Base-by-base conservation (phyloP, 164 flowering plant species). In the Annona cherimola region DNA sequence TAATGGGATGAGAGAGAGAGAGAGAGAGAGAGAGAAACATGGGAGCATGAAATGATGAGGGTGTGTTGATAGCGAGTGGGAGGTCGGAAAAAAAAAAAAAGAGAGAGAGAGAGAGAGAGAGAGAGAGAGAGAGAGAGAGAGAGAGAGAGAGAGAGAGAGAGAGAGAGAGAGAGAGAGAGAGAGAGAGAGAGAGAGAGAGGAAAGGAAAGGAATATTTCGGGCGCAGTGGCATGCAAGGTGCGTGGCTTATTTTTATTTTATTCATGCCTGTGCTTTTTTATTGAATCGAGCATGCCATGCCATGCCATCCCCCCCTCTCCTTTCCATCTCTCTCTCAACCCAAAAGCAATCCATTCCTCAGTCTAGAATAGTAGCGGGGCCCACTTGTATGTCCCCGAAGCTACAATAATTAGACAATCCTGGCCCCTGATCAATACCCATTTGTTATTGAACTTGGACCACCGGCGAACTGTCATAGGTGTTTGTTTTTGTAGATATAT, bases 151-250 rank as follows among this genome's bases (percentile, higher is more conserved):
- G 66, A 69, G 63, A 26, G 65, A 26, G 65, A 26, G 65, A 26
- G 65, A 62, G 65, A 19, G 65, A 62, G 64, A 26, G 64, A 61
- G 64, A 61, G 41, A 61, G 64, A 61, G 41, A 61, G 64, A 61
- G 64, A 61, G 64, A 61, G 64, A 61, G 64, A 61, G 41, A 26
- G 63, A 61, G 6, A 11, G 44, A 61, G 57, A 76, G 45, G 59
- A 73, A 74, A 74, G 60, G 80, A 70, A 60, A 5, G 82, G 88
- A 85, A 84, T 85, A 83, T 85, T 81, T 87, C 41, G 90, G 82
- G 82, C 68, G 68, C 70, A 61, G 87, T 80, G 83, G 84, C 88
- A 85, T 87, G 87, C 88, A 82, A 77, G 76, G 57, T 69, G 75
- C 60, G 70, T 63, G 75, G 66, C 42, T 59, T 39, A 59, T n/a